phyloP scores from a whole-genome alignment of 352 stramenopile species.

The Phytophthora citrophthora region DNA sequence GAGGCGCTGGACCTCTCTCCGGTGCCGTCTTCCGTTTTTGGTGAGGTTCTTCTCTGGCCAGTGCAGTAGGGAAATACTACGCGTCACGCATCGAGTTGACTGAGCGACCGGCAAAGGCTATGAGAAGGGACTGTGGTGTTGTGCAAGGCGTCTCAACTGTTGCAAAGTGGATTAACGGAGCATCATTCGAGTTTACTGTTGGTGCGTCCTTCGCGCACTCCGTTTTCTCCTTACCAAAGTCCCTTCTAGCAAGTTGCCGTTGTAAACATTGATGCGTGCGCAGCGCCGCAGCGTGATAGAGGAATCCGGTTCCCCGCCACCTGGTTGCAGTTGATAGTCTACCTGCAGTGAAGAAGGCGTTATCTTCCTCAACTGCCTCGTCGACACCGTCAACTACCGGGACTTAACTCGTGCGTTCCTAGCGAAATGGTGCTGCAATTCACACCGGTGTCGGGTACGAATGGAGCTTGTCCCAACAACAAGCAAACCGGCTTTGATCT shows the following conservation, averaged over 20 bases:
- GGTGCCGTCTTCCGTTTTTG: conserved; percentile 5
- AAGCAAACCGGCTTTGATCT: conserved; percentile 8
- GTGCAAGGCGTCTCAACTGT: conserved; percentile 23
- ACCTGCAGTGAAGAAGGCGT: conserved; percentile 3
- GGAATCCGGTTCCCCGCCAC: conserved; percentile 18
- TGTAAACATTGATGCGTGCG: conserved; percentile 35
- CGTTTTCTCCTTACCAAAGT: conserved; percentile 7
- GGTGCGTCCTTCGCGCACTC: background rate
- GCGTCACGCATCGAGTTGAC: conserved; percentile 28
- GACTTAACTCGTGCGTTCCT: conserved; percentile 23
- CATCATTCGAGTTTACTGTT: conserved; percentile 26
- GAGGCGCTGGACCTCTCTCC: conserved; percentile 11
- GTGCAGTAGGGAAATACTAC: conserved; percentile 8
- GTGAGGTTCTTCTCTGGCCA: conserved; percentile 11
- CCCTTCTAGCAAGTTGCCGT: conserved; percentile 3
- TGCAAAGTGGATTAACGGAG: conserved; percentile 12
- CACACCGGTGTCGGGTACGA: conserved; percentile 11
- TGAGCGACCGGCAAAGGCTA: background rate
- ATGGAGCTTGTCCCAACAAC: conserved; percentile 10
- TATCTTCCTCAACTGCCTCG: conserved; percentile 23
- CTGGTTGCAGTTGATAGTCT: conserved; percentile 32
- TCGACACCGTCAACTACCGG: conserved; percentile 21
- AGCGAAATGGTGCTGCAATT: conserved; percentile 35
- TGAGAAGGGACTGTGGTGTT: conserved; percentile 20
- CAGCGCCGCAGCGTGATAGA: conserved; percentile 1